These are phyloP conservation scores for Batrachochytrium dendrobatidis DNA, from an alignment of 371 early-diverging fungal species.

Conservation along the genomic window DNA sequence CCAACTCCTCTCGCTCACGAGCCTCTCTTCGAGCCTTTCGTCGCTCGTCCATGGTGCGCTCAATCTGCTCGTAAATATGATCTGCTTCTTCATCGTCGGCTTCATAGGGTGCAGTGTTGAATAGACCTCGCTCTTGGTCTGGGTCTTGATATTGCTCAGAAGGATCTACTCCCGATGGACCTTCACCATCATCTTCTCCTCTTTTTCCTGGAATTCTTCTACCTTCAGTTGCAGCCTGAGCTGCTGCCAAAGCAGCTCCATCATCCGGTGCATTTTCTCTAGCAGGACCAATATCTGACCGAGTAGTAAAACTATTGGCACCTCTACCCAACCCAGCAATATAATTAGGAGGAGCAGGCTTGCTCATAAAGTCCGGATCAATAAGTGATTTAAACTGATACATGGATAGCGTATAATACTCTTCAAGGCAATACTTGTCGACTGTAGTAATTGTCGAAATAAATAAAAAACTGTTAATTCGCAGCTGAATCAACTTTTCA, in stretches of 20 bases:
- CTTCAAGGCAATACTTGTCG: too few relatives aligned
- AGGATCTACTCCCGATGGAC: too few relatives aligned
- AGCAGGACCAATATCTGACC: conserved; percentile 95
- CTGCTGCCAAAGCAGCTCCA: conserved; percentile 41
- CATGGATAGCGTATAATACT: conserved; percentile 15
- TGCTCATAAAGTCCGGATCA: conserved; percentile 36
- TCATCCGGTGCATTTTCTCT: conserved; percentile 77
- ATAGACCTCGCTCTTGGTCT: conserved; percentile 89
- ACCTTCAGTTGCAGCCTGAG: conserved; percentile 23
- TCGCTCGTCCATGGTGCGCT: conserved; percentile 83
- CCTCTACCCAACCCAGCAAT: conserved; percentile 95
- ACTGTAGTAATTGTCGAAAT: too few relatives aligned
- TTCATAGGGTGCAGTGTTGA: conserved; percentile 80
- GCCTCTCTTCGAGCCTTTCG: conserved; percentile 50
- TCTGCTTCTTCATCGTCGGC: conserved; percentile 97
- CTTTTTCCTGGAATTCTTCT: conserved; percentile 2
- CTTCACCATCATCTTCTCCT: conserved; percentile 53
- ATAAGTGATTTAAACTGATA: conserved; percentile 22
- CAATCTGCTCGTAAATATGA: conserved; percentile 83
- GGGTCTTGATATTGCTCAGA: conserved; percentile 77
- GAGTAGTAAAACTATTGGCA: conserved; percentile 96
- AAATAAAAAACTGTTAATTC: too few relatives aligned
- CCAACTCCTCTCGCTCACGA: conserved; percentile 47
- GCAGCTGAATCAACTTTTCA: too few relatives aligned
- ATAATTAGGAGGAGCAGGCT: conserved; percentile 62